Evolutionary conservation across 2,329 filamentous ascomycete genomes (phyloP), one percentile per base, ranked within the genome.

Genomic region (Epichloe glyceriae): DNA sequence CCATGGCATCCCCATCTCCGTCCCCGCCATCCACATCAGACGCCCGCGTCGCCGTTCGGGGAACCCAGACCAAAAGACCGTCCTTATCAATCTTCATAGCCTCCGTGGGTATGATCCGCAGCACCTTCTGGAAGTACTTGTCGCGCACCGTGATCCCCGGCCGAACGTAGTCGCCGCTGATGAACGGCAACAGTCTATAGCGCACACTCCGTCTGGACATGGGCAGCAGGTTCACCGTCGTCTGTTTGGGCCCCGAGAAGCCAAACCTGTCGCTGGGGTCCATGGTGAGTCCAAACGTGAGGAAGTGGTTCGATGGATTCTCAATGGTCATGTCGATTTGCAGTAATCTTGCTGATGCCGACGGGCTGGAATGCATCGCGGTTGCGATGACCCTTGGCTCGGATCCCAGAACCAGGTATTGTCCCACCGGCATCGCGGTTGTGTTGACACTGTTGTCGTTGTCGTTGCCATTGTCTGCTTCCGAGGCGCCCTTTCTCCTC

Each of bases 211-310:
- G 76, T 53, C 90, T 73, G 53, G 87, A 90, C 55, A 95, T 72
- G 0, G 93, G 93, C 44, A 95, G 76, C 41, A 97, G 70, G 61
- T 93, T 88, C 49, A 96, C 59, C 1, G 84, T 85, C 12, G 81
- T 83, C 56, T 85, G 76, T 70, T 97, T 97, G 2, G 87, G 74
- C 0, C 93, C 93, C 7, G 87, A 89, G 66, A 98, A 97, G 0
- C 89, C 91, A 67, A 97, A 97, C 49, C 88, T 80, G 56, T 95
- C 88, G 63, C 82, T 91, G 3, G 89, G 86, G 58, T 98, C 91
- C 89, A 98, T 95, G 26, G 76, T 82, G 46, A 97, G 67, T 33
- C 87, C 89, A 68, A 98, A 98, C 0, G 90, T 95, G 47, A 98
- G 78, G 67, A 95, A 94, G 65, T 98, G 93, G 64, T 83, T 85